Percentiles rank a stretch among this genome's conserved stretches.
phyloP scores from a whole-genome alignment of 2,329 filamentous ascomycete genomes.

The Fusarium vanettenii region DNA sequence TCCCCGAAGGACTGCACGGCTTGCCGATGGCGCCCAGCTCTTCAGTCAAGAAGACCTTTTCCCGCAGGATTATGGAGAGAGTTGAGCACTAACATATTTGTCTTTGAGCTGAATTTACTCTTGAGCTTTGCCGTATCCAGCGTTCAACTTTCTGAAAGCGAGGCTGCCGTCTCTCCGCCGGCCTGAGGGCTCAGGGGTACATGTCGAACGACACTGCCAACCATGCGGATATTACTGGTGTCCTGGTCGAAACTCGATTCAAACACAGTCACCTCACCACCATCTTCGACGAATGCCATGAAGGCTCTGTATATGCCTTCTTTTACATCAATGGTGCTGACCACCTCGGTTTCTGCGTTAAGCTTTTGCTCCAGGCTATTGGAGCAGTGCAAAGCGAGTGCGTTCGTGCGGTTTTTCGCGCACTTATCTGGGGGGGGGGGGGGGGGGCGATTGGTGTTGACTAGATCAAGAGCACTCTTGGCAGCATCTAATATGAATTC shows the following conservation, averaged over 20 bases:
- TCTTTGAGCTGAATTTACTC: not conserved
- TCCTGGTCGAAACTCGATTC: slow-evolving; percentile 97
- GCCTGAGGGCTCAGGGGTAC: not conserved
- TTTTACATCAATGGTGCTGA: slow-evolving; percentile 90
- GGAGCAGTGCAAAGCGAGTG: slow-evolving; percentile 89
- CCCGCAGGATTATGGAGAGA: not conserved
- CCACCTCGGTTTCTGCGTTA: slow-evolving; percentile 90
- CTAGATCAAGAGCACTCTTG: slow-evolving; percentile 76
- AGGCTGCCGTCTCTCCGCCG: not conserved
- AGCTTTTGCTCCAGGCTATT: slow-evolving; percentile 83
- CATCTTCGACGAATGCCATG: slow-evolving; percentile 93
- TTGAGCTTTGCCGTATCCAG: not conserved
- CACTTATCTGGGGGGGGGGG: no score
- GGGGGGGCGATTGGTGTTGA: no score
- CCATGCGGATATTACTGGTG: slow-evolving; percentile 97
- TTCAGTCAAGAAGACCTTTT: not conserved
- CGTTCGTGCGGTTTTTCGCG: no score
- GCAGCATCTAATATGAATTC: slow-evolving; percentile 89
- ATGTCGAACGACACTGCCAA: slow-evolving; percentile 90
- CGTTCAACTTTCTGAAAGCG: not conserved
- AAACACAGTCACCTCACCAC: slow-evolving; percentile 95
- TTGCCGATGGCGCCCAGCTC: not conserved
- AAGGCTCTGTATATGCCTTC: slow-evolving; percentile 95
- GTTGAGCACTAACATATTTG: not conserved
- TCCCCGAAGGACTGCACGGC: slow-evolving; percentile 10